A percentile compares a stretch with the other conserved stretches of the same genome.
phyloP scores from a whole-genome alignment of 2,329 filamentous ascomycete species.

The Penicillium nordicum region DNA sequence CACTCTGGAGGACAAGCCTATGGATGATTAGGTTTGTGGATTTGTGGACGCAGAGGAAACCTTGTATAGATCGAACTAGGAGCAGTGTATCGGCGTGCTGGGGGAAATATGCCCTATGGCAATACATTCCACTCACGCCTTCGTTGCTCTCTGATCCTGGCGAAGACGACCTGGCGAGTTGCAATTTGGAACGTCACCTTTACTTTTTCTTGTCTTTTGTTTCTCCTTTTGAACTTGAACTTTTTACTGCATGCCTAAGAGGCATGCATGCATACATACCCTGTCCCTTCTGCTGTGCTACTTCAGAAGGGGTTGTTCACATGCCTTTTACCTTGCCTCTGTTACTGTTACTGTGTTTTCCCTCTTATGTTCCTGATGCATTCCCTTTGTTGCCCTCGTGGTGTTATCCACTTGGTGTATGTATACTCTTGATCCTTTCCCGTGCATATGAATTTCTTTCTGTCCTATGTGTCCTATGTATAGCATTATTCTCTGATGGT shows the following conservation, averaged over 20 bases:
- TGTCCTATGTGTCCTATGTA: background rate
- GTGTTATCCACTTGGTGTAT: conserved; percentile 6
- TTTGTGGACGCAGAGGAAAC: background rate
- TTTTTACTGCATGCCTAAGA: conserved; percentile 1
- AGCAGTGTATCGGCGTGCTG: background rate
- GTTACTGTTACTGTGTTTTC: background rate
- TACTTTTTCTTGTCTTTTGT: background rate
- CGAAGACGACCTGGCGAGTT: conserved; percentile 1
- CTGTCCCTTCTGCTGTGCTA: conserved; percentile 1
- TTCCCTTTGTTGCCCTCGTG: conserved; percentile 3
- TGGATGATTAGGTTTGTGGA: conserved; percentile 59
- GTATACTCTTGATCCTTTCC: conserved; percentile 7
- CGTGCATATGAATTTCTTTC: conserved; percentile 8
- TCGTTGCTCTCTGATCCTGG: background rate
- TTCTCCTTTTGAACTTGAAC: background rate
- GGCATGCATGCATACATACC: conserved; percentile 9
- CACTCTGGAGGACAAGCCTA: conserved; percentile 70
- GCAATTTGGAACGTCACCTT: background rate
- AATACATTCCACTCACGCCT: background rate
- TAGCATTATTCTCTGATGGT: background rate
- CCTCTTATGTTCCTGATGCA: conserved; percentile 7
- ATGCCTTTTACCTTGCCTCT: background rate
- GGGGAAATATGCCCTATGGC: background rate
- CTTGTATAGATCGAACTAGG: conserved; percentile 2
- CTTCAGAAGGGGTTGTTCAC: conserved; percentile 1